Evolutionary conservation across 306 rosid species (phyloP), one percentile per base, ranked within the genome.

Genomic region (Quillaja saponaria): DNA sequence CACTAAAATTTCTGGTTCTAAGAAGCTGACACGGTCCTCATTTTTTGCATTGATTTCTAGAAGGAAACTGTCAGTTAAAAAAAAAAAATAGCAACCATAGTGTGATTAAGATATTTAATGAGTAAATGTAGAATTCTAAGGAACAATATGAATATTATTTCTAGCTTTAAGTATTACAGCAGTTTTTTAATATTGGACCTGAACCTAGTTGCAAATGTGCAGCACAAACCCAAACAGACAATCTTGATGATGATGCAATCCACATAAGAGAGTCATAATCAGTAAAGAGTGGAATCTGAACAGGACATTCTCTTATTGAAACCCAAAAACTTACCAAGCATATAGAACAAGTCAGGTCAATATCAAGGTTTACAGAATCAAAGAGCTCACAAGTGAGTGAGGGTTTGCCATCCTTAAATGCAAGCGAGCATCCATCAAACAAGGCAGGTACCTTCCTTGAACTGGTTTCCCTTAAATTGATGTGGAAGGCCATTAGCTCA

Each of bases 401-500:
- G 11, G 99, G 99, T 46, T 83, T 85, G 42, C 83, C 99, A 20
- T 92, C 96, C 55, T 72, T 80, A 46, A 81, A 52, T 25, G 60
- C 48, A 41, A 92, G 91, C 38, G 78, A 76, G 18, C 95, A 89
- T 64, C 82, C 89, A 61, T 89, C 95, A 35, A 92, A 89, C 47
- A 84, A 64, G 0, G 76, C 80, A 2, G 74, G 68, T 25, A 74
- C 50, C 59, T 78, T 78, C 68, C 54, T 58, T 7, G 82, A 73
- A 70, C 83, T 71, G 44, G 76, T 81, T 74, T 89, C 95, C 81
- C 88, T 83, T 57, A 87, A 44, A 54, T 92, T 92, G 72, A 92
- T 83, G 78, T 89, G 91, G 71, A 92, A 89, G 58, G 99, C 95
- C 84, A 92, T 87, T 20, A 92, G 94, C 69, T 92, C 96, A 57